Evolutionary conservation across 2,329 filamentous ascomycete species (phyloP).

Genomic region (Fusarium musae): DNA sequence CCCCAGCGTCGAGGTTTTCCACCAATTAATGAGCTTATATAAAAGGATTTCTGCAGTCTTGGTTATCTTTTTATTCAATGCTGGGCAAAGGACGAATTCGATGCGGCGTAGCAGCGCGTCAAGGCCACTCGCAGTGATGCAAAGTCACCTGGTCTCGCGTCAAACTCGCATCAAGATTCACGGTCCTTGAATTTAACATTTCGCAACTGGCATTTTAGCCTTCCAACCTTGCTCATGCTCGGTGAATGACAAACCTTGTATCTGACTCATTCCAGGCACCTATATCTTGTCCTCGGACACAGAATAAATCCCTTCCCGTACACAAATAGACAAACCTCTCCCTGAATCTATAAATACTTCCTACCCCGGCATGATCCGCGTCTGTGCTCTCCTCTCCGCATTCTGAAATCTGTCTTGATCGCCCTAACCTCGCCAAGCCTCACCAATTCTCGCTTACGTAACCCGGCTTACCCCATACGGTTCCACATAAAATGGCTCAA

Average conservation of each 20-base stretch:
- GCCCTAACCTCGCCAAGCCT: background rate
- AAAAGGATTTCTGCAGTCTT: accelerated
- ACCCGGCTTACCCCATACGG: slow-evolving; percentile 20
- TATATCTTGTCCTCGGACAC: background rate
- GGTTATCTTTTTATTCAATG: accelerated
- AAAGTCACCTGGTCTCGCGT: background rate
- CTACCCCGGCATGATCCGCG: background rate
- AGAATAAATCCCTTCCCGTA: too few relatives aligned
- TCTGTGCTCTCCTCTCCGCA: background rate
- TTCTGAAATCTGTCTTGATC: background rate
- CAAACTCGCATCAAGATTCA: background rate
- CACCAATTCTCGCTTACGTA: slow-evolving; percentile 6
- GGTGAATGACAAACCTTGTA: background rate
- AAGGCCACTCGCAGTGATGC: background rate
- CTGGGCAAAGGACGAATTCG: accelerated
- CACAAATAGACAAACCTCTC: too few relatives aligned
- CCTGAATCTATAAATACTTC: background rate
- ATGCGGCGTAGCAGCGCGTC: background rate
- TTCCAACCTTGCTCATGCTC: background rate
- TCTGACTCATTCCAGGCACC: background rate
- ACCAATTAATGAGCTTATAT: background rate
- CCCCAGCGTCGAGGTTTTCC: accelerated
- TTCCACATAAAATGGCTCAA: slow-evolving; percentile 29
- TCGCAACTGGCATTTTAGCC: too few relatives aligned
- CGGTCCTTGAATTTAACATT: background rate